Evolutionary conservation across 2,329 filamentous ascomycete genomes (phyloP), one percentile per base, ranked within the genome.

Genomic region (Hymenoscyphus occultus): DNA sequence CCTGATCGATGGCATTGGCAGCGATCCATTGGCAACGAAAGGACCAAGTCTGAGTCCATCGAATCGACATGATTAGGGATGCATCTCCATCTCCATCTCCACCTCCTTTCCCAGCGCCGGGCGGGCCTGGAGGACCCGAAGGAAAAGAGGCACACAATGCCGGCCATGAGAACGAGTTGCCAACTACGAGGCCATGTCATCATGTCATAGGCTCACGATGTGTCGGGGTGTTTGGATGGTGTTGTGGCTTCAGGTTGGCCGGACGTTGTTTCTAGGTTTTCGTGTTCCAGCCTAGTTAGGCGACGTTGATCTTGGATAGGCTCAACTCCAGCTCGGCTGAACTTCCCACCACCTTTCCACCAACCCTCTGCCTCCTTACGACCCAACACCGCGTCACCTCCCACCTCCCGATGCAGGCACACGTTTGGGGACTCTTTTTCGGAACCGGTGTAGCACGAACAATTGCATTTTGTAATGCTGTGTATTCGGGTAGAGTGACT

Each of bases 211-310:
- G n/a, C 45, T 22, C 45, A 51, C 45, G 45, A 51, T 28, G 22
- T 22, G 19, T 9, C 22, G 10, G 48, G 22, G 19, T 13, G 22
- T 22, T 54, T 22, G 48, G n/a, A 28, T n/a, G 10, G n/a, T 22
- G 16, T 22, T 51, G 45, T 51, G 45, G 19, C 48, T 54, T 13
- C 14, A 54, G 13, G 19, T 28, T 54, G 19, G 22, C 48, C 22
- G 48, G 48, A 54, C 48, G 48, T 54, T 54, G 48, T 19, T 54
- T 54, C 48, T 54, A 54, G 48, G 48, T 54, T 54, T 35, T 54
- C 5, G 48, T 54, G 48, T 22, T 54, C 22, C 48, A 6, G 22
- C 48, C 48, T 54, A 54, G 45, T 22, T 54, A 54, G 48, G 48
- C 48, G 48, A 54, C 9, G 22, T 10, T 22, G 19, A 9, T 19